phyloP scores from a whole-genome alignment of 805 yeast genomes.

The Scheffersomyces lignosus region DNA sequence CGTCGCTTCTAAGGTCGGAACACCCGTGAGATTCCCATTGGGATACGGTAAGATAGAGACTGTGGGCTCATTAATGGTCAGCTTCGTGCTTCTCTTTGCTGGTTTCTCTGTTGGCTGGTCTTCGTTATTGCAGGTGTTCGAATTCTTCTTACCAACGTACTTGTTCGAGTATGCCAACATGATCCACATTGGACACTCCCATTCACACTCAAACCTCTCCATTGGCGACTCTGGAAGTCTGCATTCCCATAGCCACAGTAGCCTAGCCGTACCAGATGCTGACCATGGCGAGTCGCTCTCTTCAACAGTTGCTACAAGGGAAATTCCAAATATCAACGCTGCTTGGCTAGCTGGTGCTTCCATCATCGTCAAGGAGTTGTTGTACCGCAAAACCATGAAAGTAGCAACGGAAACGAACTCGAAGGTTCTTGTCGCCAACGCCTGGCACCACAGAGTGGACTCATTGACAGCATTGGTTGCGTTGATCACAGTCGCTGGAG shows the following conservation, averaged over 20 bases:
- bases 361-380: conserved; percentile 82
- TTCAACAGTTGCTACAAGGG: conserved; percentile 1
- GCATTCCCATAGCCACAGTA: conserved; percentile 30
- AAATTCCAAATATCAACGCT: conserved; percentile 70
- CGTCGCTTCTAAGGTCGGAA: conserved; percentile 55
- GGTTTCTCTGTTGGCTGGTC: conserved; percentile 91
- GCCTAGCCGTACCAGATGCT: conserved; percentile 1
- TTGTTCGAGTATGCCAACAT: conserved; percentile 54
- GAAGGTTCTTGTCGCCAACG: conserved; percentile 90
- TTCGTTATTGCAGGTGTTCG: conserved; percentile 66
- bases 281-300: not conserved
- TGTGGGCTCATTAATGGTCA: conserved; percentile 85
- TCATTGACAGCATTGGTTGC: conserved; percentile 91
- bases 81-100: conserved; percentile 78
- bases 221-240: conserved; percentile 11
- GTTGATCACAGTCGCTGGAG: conserved; percentile 80
- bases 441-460: conserved; percentile 98
- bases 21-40: conserved; percentile 69
- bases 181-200: conserved; percentile 52
- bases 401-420: conserved; percentile 79
- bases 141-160: conserved; percentile 64
- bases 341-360: conserved; percentile 96
- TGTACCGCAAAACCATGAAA: conserved; percentile 77
- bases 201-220: conserved; percentile 40
- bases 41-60: conserved; percentile 95